Percentiles rank a stretch among this genome's conserved stretches.
These are phyloP conservation scores for Pseudogymnoascus sp. DNA, from an alignment of 2,329 filamentous ascomycete species.

Conservation along the genomic window DNA sequence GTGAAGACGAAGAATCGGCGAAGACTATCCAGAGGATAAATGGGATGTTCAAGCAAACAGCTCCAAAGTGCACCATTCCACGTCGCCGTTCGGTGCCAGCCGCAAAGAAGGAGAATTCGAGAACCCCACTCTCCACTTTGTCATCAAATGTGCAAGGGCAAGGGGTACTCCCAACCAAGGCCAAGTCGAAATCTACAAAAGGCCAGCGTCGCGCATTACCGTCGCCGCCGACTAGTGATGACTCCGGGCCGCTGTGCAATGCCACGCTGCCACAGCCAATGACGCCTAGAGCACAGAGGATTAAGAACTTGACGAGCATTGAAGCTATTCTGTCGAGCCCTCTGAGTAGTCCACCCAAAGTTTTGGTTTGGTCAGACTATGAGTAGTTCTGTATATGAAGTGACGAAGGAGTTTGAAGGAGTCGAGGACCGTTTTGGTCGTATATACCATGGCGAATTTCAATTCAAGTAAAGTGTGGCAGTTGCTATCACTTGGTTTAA, in stretches of 20 bases:
- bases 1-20: not conserved
- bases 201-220: conserved; percentile 8
- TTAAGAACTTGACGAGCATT: conserved; percentile 21
- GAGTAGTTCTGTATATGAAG: not conserved
- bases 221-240: conserved; percentile 14
- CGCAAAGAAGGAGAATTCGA: not conserved
- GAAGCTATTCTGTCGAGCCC: conserved; percentile 16
- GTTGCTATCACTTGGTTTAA: not conserved
- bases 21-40: not conserved
- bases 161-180: not conserved
- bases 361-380: not conserved
- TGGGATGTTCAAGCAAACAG: not conserved
- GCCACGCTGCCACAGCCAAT: not conserved
- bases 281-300: conserved; percentile 17
- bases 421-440: not conserved
- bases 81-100: not conserved
- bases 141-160: not conserved
- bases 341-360: not conserved
- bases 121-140: not conserved
- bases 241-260: not conserved
- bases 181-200: not conserved
- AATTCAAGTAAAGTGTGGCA: conserved; percentile 1
- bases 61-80: not conserved
- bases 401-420: not conserved
- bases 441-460: not conserved